Evolutionary conservation across 1,139 yeast species (phyloP).

Genomic region (Geotrichum candidum): DNA sequence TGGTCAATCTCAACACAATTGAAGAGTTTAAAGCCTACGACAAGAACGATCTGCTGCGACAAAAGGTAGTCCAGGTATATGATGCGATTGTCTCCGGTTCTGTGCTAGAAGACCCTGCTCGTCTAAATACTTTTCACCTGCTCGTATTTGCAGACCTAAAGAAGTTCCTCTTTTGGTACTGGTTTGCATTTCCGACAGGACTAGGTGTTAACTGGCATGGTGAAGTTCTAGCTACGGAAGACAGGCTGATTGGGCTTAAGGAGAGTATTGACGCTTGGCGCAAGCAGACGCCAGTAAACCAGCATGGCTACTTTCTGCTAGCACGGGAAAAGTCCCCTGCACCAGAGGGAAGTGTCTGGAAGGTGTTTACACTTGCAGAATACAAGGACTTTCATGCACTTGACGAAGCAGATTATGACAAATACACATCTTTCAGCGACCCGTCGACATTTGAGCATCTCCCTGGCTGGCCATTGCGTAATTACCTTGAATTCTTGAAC

Average conservation of each 20-base stretch:
- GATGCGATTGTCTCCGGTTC: slow-evolving; percentile 33
- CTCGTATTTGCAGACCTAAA: slow-evolving; percentile 82
- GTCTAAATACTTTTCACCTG: slow-evolving; percentile 48
- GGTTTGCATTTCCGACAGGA: slow-evolving; percentile 78
- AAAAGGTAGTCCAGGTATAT: slow-evolving; percentile 39
- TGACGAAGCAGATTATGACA: slow-evolving; percentile 21
- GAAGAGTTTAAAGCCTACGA: slow-evolving; percentile 72
- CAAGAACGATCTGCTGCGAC: slow-evolving; percentile 51
- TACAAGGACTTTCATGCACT: slow-evolving; percentile 29
- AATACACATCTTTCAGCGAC: slow-evolving; percentile 45
- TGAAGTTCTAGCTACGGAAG: slow-evolving; percentile 5
- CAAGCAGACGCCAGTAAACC: slow-evolving; percentile 6
- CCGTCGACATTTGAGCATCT: slow-evolving; percentile 44
- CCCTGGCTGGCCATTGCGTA: slow-evolving; percentile 62
- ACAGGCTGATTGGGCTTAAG: not conserved
- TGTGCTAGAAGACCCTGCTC: slow-evolving; percentile 38
- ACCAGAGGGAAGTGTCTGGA: slow-evolving; percentile 29
- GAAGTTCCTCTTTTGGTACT: slow-evolving; percentile 78
- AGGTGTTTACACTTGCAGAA: slow-evolving; percentile 24
- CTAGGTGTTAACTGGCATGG: slow-evolving; percentile 21
- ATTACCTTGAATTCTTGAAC: slow-evolving; percentile 47
- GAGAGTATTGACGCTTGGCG: slow-evolving; percentile 20
- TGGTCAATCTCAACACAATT: slow-evolving; percentile 69
- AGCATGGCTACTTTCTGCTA: slow-evolving; percentile 33
- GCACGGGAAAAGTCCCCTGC: not conserved